A percentile compares a stretch with the other conserved stretches of the same genome.
These are phyloP conservation scores for Sechiopsis laciniata DNA, from an alignment of 306 rosid species.

Conservation along the genomic window DNA sequence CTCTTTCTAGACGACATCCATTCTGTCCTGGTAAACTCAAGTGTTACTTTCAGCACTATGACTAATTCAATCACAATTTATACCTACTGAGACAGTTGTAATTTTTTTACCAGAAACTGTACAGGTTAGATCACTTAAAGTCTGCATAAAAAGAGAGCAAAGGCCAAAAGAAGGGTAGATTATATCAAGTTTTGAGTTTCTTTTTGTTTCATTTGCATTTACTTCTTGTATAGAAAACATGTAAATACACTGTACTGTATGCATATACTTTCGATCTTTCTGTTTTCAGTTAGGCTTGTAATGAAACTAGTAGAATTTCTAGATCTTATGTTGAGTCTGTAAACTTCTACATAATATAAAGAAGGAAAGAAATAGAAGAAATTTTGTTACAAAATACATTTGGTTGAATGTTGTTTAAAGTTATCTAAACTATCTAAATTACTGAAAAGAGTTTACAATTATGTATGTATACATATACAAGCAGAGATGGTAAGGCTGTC, in stretches of 20 bases:
- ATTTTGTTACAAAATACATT: no score
- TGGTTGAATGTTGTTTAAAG: no score
- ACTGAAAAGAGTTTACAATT: no score
- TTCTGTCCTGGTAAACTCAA: slow-evolving; percentile 46
- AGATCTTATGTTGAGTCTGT: not conserved
- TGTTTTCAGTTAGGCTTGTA: not conserved
- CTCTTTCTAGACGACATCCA: slow-evolving; percentile 70
- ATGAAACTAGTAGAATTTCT: not conserved
- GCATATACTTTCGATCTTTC: not conserved
- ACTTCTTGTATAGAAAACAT: slow-evolving; percentile 8
- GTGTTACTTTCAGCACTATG: not conserved
- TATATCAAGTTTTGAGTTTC: not conserved
- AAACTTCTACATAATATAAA: not conserved
- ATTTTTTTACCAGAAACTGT: slow-evolving; percentile 41
- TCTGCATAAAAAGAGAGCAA: slow-evolving; percentile 33
- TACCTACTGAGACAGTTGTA: not conserved
- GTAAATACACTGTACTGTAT: slow-evolving; percentile 2
- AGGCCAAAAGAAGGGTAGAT: not conserved
- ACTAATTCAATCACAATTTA: not conserved
- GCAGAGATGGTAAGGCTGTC: no score
- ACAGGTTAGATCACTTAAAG: slow-evolving; percentile 58
- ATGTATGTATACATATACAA: no score
- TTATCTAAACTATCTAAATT: no score
- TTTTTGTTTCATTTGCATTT: no score
- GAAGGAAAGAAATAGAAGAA: no score